Evolutionary conservation across 768 basidiomycete species (phyloP).

Genomic region (Lyophyllum semitale): DNA sequence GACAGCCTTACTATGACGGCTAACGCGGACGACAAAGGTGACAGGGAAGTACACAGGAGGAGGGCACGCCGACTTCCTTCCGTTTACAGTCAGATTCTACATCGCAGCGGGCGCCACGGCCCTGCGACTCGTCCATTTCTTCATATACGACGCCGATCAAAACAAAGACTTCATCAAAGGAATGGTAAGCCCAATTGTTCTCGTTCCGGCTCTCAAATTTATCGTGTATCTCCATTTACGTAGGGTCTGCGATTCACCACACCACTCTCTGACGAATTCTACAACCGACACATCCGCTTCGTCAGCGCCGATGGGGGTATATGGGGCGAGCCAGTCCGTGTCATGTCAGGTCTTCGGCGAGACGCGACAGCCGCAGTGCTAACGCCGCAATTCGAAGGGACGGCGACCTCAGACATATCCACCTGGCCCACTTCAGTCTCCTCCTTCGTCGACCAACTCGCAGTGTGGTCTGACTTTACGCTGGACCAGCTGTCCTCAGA

Average conservation of each 20-base stretch:
- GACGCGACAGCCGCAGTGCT: conserved; percentile 40
- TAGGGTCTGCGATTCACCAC: conserved; percentile 35
- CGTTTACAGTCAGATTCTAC: conserved; percentile 38
- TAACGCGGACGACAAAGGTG: conserved; percentile 18
- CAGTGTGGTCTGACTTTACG: conserved; percentile 37
- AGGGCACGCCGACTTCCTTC: conserved; percentile 33
- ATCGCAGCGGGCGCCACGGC: conserved; percentile 33
- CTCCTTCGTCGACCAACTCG: conserved; percentile 29
- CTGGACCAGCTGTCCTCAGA: conserved; percentile 35
- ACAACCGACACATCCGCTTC: conserved; percentile 39
- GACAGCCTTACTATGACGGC: not conserved
- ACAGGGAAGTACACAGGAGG: conserved; percentile 36
- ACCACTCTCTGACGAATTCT: conserved; percentile 34
- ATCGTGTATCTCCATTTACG: not conserved
- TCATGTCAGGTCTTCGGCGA: conserved; percentile 36
- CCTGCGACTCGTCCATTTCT: conserved; percentile 36
- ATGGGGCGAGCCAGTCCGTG: conserved; percentile 39
- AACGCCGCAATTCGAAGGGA: conserved; percentile 36
- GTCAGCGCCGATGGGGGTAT: conserved; percentile 31
- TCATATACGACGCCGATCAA: conserved; percentile 40
- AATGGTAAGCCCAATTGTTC: conserved; percentile 20
- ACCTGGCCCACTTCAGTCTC: conserved; percentile 38
- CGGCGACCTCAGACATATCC: conserved; percentile 30
- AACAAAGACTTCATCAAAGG: conserved; percentile 39
- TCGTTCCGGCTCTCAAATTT: not conserved